Base-by-base conservation (phyloP, 208 protist genomes). In the Acanthamoeba culbertsoni region DNA sequence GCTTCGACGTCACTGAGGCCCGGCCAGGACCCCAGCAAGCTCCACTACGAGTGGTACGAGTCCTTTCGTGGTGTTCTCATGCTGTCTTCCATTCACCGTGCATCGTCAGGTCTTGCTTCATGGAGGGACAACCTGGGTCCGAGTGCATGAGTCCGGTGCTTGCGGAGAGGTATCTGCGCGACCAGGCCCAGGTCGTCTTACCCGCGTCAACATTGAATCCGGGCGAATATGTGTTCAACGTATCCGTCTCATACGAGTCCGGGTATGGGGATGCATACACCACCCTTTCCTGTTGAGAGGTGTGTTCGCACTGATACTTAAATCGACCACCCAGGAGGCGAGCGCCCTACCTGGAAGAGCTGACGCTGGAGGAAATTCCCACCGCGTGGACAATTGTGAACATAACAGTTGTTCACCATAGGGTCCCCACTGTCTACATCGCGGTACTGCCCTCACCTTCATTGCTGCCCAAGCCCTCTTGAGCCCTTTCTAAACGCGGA, bases 181-280 rank as follows among this genome's bases (percentile, higher is more conserved):
- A 63, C 18, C 10, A 33, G 37, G 23, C 82, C 31, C 14, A 8
- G 31, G 33, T 91, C 31, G 55, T 28, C 37, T 51, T 91, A 0
- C 53, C 62, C 45, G 51, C 31, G 18, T 68, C 84, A 3, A 73
- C 84, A 12, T 37, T 91, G 31, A 43, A 91, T 18, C 84, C 84
- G 7, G 84, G 84, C 16, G 55, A 48, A 14, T 91, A 91, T 6
- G 43, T 91, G n/a, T 91, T 91, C 62, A 91, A 91, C 37, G 55
- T 91, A 26, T 75, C 84, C 7, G 37, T 91, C 16, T 75, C 57
- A 20, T 75, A 91, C 57, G 23, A 71, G 6, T 86, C 3, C n/a
- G n/a, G n/a, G n/a, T n/a, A n/a, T n/a, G n/a, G n/a, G n/a, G n/a
- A n/a, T n/a, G n/a, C n/a, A 20, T 46, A n/a, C 28, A 10, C 23